Base-by-base conservation (phyloP, 495 filamentous ascomycete genomes). In the Penicillium manginii region DNA sequence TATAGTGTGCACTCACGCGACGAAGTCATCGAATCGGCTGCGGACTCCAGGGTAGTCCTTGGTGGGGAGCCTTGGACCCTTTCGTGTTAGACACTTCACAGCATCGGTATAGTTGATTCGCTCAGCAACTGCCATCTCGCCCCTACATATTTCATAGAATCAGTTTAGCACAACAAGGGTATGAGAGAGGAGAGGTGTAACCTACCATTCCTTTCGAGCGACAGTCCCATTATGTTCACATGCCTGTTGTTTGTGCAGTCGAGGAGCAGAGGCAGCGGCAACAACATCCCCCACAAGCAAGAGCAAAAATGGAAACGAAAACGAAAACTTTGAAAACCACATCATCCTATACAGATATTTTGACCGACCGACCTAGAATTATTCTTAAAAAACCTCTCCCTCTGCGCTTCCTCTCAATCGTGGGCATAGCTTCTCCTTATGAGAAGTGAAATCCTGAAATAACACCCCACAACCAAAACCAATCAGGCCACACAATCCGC, bases 1-100 rank as follows among this genome's bases (percentile, higher is more conserved):
- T 33, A 31, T 21, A 21, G 10, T 0, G 18, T 3, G 11, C 1
- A 81, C 80, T 52, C 64, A 81, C 57, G 78, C 78, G 37, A 83
- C 79, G 56, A 84, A 86, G 54, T 86, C 83, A 60, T 85, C 81
- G 15, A 72, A 80, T 2, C 83, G 78, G 57, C 67, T 77, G 35
- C 74, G 55, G 3, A 79, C 81, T 4, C 82, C 82, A 1, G 83
- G 82, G 52, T 73, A 81, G 31, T 73, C 68, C 26, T 59, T 58
- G 29, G 69, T 69, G 32, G 74, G 67, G 8, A 76, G 67, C 22
- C 67, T 68, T 23, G 81, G 61, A 0, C 81, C 80, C n/a, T 69
- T 52, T 39, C 73, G 66, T 58, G 70, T 72, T 50, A 85, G 63
- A 62, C 83, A 85, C 39, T 64, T 64, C 1, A 84, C 67, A 6